These are phyloP conservation scores for Pythium scleroteichum DNA, from an alignment of 352 stramenopile genomes.

Conservation along the genomic window DNA sequence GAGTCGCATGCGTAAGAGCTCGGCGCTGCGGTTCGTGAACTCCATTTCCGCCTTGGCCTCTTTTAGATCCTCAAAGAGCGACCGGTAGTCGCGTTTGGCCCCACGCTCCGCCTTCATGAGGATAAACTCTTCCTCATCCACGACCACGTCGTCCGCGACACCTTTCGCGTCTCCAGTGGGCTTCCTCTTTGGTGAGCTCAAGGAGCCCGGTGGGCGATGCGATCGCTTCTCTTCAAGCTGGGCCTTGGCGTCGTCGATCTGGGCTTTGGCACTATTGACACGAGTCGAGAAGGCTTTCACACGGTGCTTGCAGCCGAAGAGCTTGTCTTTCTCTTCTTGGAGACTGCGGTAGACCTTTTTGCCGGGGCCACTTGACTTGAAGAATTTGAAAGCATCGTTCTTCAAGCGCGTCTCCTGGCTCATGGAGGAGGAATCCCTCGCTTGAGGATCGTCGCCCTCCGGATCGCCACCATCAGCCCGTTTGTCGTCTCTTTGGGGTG, in stretches of 20 bases:
- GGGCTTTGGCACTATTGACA: constrained; percentile 77
- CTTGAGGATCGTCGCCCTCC: neutral
- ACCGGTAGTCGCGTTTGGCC: constrained; percentile 83
- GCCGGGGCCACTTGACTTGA: constrained; percentile 49
- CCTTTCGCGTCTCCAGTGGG: constrained; percentile 14
- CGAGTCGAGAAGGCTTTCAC: constrained; percentile 68
- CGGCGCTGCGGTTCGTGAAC: constrained; percentile 63
- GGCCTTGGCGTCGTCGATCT: constrained; percentile 66
- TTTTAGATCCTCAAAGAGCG: constrained; percentile 84
- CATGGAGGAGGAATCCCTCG: neutral
- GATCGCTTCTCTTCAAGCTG: constrained; percentile 71
- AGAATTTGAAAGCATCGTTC: constrained; percentile 75
- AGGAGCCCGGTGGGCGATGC: constrained; percentile 21
- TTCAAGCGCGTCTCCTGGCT: constrained; percentile 38
- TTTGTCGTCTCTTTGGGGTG: constrained; percentile 21
- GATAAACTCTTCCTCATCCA: constrained; percentile 93
- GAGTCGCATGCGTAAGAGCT: constrained; percentile 74
- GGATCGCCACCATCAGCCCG: constrained; percentile 20
- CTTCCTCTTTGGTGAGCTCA: constrained; percentile 2
- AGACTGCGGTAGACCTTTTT: constrained; percentile 62
- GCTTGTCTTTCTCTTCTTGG: constrained; percentile 72
- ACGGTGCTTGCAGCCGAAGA: constrained; percentile 71
- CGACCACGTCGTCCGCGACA: constrained; percentile 59
- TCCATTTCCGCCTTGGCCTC: constrained; percentile 73
- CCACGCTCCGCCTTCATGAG: constrained; percentile 84